Conservation (phyloP, 805 yeast species). For the Hagleromyces aurorensis region DNA sequence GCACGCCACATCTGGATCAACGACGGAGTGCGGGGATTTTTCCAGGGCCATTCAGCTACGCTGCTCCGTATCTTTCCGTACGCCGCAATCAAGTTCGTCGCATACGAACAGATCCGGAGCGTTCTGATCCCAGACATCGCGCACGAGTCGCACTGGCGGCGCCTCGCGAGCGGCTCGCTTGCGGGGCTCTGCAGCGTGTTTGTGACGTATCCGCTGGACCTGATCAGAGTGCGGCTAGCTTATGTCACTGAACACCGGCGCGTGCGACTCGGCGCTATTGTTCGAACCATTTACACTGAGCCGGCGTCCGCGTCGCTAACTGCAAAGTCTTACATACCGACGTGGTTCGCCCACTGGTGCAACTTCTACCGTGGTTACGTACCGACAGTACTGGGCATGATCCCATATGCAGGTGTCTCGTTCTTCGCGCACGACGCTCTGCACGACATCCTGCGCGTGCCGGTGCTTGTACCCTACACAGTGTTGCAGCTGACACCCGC, state of each 20-base stretch:
- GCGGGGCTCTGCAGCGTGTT: constrained; percentile 85
- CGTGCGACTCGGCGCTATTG: constrained; percentile 21
- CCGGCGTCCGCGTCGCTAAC: constrained; percentile 28
- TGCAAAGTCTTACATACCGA: constrained; percentile 32
- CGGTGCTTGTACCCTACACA: constrained; percentile 45
- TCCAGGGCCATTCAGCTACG: constrained; percentile 95
- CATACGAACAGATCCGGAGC: constrained; percentile 86
- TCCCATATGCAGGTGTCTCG: constrained; percentile 97
- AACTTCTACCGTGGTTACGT: constrained; percentile 92
- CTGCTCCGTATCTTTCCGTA: constrained; percentile 87
- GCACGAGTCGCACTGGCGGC: constrained; percentile 71
- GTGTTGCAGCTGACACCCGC: constrained; percentile 28
- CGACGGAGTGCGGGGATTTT: constrained; percentile 77
- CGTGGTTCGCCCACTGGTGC: constrained; percentile 32
- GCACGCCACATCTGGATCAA: constrained; percentile 52
- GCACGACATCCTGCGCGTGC: constrained; percentile 78
- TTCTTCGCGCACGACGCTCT: constrained; percentile 88
- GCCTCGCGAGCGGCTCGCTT: constrained; percentile 82
- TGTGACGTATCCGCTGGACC: constrained; percentile 85
- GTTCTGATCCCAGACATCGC: constrained; percentile 65
- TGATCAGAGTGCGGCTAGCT: constrained; percentile 85
- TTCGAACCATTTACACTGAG: constrained; percentile 26
- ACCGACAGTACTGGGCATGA: constrained; percentile 91
- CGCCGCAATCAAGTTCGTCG: constrained; percentile 94
- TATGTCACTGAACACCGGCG: constrained; percentile 55